Evolutionary conservation across 495 filamentous ascomycete genomes (phyloP).

Genomic region (Hypoxylon cercidicola): DNA sequence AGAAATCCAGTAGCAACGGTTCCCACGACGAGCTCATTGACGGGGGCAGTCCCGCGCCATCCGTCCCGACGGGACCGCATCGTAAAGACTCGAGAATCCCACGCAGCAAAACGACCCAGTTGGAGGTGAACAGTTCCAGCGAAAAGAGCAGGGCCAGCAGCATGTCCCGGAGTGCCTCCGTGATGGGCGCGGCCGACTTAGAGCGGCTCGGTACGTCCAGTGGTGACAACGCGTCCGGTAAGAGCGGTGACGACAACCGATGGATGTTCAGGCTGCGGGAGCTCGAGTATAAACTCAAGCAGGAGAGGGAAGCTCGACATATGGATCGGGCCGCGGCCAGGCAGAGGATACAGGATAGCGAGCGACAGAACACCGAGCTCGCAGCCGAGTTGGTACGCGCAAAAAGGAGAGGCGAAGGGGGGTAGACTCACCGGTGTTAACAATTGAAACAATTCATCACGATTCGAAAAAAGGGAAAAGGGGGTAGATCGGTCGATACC

Average conservation of each 20-base stretch:
- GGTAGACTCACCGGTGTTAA: constrained; percentile 18
- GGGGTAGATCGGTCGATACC: background rate
- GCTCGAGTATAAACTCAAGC: constrained; percentile 87
- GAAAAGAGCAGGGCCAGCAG: constrained; percentile 46
- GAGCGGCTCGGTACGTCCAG: constrained; percentile 41
- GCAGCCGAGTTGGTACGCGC: constrained; percentile 43
- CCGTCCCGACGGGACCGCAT: constrained; percentile 60
- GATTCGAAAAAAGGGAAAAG: background rate
- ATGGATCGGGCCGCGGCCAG: constrained; percentile 85
- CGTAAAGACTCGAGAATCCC: constrained; percentile 48
- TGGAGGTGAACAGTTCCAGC: constrained; percentile 26
- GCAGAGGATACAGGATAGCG: constrained; percentile 84
- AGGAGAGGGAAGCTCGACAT: constrained; percentile 86
- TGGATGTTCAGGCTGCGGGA: constrained; percentile 89
- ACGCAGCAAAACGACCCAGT: constrained; percentile 48
- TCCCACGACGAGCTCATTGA: constrained; percentile 42
- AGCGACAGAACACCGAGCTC: constrained; percentile 79
- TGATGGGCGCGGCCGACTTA: constrained; percentile 33
- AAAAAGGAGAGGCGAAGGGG: constrained; percentile 38
- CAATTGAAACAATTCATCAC: background rate
- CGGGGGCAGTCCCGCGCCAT: constrained; percentile 59
- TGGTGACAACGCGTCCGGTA: constrained; percentile 30
- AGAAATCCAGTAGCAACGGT: constrained; percentile 37
- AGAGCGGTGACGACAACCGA: constrained; percentile 67
- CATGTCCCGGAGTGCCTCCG: constrained; percentile 45